Conservation (phyloP, 768 basidiomycete species). For the Mycena filopes region DNA sequence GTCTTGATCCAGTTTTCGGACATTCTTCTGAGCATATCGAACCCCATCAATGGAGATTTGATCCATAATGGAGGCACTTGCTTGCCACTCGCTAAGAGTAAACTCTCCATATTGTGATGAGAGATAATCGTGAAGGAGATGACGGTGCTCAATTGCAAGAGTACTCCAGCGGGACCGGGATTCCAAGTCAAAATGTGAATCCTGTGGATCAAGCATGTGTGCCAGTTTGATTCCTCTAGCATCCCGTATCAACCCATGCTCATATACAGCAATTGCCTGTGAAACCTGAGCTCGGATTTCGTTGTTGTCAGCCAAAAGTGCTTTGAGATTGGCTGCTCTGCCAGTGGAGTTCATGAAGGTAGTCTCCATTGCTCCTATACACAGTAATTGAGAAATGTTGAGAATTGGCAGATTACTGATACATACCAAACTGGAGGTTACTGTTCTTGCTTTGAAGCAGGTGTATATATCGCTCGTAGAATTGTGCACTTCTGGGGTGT, state of each 20-base stretch:
- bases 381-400: neutral
- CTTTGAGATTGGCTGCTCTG: slow-evolving; percentile 21
- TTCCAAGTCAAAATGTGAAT: neutral
- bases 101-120: neutral
- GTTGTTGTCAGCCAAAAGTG: neutral
- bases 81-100: neutral
- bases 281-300: neutral
- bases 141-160: neutral
- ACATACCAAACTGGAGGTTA: slow-evolving; percentile 35
- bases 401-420: neutral
- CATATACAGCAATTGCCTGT: neutral
- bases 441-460: slow-evolving; percentile 32
- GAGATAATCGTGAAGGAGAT: neutral
- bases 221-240: neutral
- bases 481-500: slow-evolving; percentile 27
- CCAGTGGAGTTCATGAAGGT: slow-evolving; percentile 25
- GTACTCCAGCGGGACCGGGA: neutral
- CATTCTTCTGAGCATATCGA: neutral
- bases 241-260: neutral
- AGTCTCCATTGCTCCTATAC: slow-evolving; percentile 29
- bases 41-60: neutral
- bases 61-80: slow-evolving; percentile 7
- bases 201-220: neutral
- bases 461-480: slow-evolving; percentile 33
- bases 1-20: neutral